These are phyloP conservation scores for Tulasnella calospora DNA, from an alignment of 768 basidiomycete genomes.

Conservation along the genomic window DNA sequence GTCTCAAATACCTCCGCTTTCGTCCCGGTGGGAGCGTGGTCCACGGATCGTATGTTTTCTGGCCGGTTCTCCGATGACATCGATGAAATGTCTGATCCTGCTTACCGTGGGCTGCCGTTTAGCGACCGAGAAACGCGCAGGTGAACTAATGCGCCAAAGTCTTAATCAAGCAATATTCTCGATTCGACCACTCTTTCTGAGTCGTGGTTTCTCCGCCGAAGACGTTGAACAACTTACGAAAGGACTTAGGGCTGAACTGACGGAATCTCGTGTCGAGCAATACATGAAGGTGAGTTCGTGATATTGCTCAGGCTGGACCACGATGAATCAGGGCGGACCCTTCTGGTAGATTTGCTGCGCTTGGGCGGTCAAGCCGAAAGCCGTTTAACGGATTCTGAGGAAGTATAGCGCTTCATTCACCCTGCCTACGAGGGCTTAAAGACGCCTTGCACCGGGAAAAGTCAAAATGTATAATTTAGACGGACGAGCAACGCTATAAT, in stretches of 20 bases:
- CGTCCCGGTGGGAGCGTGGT: background rate
- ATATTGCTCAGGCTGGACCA: background rate
- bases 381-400: background rate
- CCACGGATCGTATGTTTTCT: background rate
- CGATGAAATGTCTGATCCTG: background rate
- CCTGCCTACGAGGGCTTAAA: background rate
- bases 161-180: background rate
- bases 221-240: background rate
- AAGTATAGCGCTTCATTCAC: background rate
- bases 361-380: background rate
- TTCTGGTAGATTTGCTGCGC: background rate
- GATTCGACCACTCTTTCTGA: background rate
- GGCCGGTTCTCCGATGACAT: background rate
- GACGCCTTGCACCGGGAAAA: background rate
- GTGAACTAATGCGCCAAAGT: background rate
- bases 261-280: background rate
- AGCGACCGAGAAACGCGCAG: background rate
- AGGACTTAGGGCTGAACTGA: background rate
- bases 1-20: background rate
- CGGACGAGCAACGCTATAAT: conserved; percentile 42
- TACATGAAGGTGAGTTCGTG: background rate
- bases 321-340: no score
- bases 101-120: background rate
- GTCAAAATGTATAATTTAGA: background rate
- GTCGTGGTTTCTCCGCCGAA: background rate